Base-by-base conservation (phyloP, 805 yeast genomes). In the Zygosaccharomyces siamensis region DNA sequence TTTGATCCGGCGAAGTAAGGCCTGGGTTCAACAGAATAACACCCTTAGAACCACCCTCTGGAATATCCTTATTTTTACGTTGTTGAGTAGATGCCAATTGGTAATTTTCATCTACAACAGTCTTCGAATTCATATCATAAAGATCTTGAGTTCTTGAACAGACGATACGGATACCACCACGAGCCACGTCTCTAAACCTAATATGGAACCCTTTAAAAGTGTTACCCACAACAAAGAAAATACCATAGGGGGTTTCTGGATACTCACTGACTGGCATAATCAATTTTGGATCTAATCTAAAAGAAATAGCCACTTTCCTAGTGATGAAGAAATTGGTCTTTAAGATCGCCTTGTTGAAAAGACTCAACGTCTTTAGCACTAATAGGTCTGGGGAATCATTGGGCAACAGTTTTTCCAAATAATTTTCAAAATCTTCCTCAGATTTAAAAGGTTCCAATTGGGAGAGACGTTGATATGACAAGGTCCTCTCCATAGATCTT, bases 11-110 rank as follows among this genome's bases (percentile, higher is more conserved):
- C 20, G 89, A 84, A 38, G 72, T 73, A 46, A 68, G 53, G 49
- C 86, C 86, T 38, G 86, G 83, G 62, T 85, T 90, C 57, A 92
- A 76, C 61, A 92, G 77, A 49, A 93, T 86, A 42, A 93, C 99
- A 72, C 99, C 99, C 69, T 92, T 92, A 36, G 97, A 88, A 32
- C 99, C 99, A 66, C 99, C 98, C 75, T 92, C 99, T 43, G 99
- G 98, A 51, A 92, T 93, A 73, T 92, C 99, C 74, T 92, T 92
- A 73, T 92, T 93, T 72, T 92, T 92, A 57, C 92, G 79, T 73
- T 93, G 99, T 72, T 92, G 99, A 39, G 99, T 92, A 48, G 84
- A 80, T 36, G 99, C 98, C 69, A 92, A 78, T 67, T 90, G 90
- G 72, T 93, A 92, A 72, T 93, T 92, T 71, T 92, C 99, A 68